phyloP scores from a whole-genome alignment of 352 stramenopile genomes.

The Phytopythium vexans region DNA sequence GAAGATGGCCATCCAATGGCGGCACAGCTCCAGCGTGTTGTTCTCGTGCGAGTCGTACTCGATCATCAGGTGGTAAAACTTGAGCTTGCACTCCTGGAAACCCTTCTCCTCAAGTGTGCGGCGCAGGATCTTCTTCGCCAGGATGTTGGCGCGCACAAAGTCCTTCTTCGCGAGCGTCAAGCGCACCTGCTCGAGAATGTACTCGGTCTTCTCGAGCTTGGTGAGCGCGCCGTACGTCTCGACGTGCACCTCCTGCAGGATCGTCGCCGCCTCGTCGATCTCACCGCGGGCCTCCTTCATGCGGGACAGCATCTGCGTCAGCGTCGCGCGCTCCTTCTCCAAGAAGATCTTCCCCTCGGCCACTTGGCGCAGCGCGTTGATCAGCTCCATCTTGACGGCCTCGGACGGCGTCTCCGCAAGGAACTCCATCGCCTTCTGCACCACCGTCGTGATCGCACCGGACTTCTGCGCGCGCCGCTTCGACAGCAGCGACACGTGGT shows the following conservation, averaged over 20 bases:
- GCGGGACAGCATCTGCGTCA: conserved; percentile 90
- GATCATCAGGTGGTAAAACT: conserved; percentile 96
- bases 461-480: conserved; percentile 91
- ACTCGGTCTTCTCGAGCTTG: conserved; percentile 98
- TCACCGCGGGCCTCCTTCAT: conserved; percentile 93
- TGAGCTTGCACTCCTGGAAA: conserved; percentile 96
- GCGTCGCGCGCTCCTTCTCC: conserved; percentile 93
- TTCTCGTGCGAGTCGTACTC: conserved; percentile 96
- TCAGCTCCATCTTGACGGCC: conserved; percentile 90
- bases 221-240: conserved; percentile 99
- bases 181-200: conserved; percentile 98
- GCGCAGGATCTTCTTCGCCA: conserved; percentile 96
- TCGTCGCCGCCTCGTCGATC: conserved; percentile 91
- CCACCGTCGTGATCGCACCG: conserved; percentile 76
- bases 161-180: conserved; percentile 97
- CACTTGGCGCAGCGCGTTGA: conserved; percentile 92
- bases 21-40: conserved; percentile 93
- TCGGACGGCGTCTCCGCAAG: conserved; percentile 73
- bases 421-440: conserved; percentile 84
- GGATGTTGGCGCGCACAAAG: conserved; percentile 95
- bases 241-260: conserved; percentile 97
- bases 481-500: conserved; percentile 78
- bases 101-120: conserved; percentile 92
- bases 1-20: conserved; percentile 84
- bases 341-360: conserved; percentile 98